Evolutionary conservation across 208 protist genomes (phyloP).

Genomic region (Crithidia sp.): DNA sequence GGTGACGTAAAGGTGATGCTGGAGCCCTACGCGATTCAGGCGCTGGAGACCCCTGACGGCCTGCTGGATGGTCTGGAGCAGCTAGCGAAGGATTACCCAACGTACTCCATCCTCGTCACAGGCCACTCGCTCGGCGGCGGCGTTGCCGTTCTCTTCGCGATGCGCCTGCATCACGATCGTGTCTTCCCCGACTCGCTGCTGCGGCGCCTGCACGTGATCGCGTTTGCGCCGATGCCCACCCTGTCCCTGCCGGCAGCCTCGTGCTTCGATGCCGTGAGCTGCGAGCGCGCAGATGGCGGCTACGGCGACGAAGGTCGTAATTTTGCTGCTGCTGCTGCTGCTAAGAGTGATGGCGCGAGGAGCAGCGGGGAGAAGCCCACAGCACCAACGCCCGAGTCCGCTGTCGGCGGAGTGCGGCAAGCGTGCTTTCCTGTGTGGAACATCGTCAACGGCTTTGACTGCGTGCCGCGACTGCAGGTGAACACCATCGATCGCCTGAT

Average conservation of each 20-base stretch:
- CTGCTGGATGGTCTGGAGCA: slow-evolving; percentile 52
- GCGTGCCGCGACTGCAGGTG: slow-evolving; percentile 66
- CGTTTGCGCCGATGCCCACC: slow-evolving; percentile 68
- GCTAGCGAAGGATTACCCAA: slow-evolving; percentile 36
- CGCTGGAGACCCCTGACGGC: slow-evolving; percentile 26
- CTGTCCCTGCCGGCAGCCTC: slow-evolving; percentile 53
- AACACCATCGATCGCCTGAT: slow-evolving; percentile 64
- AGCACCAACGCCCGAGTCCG: not conserved
- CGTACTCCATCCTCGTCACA: slow-evolving; percentile 67
- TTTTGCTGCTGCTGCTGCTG: not conserved
- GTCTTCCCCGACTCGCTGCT: slow-evolving; percentile 32
- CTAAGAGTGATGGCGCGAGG: not conserved
- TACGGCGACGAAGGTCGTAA: not conserved
- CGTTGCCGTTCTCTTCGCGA: slow-evolving; percentile 65
- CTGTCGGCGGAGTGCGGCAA: not conserved
- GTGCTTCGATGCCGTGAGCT: slow-evolving; percentile 42
- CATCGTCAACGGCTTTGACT: slow-evolving; percentile 61
- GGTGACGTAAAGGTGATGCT: slow-evolving; percentile 7
- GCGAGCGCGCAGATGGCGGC: slow-evolving; percentile 13
- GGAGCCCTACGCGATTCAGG: slow-evolving; percentile 18
- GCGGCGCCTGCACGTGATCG: slow-evolving; percentile 50
- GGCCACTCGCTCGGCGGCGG: slow-evolving; percentile 80
- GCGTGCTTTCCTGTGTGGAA: slow-evolving; percentile 51
- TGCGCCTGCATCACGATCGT: slow-evolving; percentile 42
- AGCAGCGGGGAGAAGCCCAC: not conserved